Percentiles rank a stretch among this genome's conserved stretches.
Conservation (phyloP, 2,329 filamentous ascomycete genomes). For the Magnaporthiopsis rhizophila region DNA sequence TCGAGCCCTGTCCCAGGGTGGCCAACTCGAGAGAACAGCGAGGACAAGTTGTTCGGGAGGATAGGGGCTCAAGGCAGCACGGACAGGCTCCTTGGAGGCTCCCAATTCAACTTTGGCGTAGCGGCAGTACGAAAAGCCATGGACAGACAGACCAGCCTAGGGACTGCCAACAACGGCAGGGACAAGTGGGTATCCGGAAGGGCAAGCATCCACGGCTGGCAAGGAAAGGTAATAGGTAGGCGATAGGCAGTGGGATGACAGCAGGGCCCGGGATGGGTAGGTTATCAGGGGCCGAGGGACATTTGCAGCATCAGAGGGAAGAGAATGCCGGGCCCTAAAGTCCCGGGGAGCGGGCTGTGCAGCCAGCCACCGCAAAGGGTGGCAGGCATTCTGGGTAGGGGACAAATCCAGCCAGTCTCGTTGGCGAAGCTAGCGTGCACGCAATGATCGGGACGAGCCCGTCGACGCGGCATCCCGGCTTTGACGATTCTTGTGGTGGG, state of each 20-base stretch:
- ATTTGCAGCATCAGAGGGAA: background rate
- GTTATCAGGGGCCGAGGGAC: background rate
- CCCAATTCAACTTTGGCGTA: background rate
- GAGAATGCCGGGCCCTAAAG: background rate
- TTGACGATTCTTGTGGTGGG: background rate
- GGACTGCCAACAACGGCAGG: background rate
- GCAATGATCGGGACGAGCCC: too few species aligned
- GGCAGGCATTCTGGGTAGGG: conserved; percentile 2
- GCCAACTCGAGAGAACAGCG: background rate
- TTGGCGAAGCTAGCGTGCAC: too few species aligned
- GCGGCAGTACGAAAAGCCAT: background rate
- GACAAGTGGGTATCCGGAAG: too few species aligned
- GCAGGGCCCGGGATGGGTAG: too few species aligned
- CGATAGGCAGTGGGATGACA: too few species aligned
- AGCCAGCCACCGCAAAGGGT: background rate
- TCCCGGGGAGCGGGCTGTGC: background rate
- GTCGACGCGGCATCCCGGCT: background rate
- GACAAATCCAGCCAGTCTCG: background rate
- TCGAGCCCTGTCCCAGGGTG: background rate
- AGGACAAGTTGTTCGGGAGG: background rate
- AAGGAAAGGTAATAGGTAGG: background rate
- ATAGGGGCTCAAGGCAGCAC: background rate
- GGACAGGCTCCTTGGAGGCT: background rate
- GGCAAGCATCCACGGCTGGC: background rate
- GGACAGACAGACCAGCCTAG: background rate